phyloP scores from a whole-genome alignment of 805 yeast species.

The Yarrowia sp. region DNA sequence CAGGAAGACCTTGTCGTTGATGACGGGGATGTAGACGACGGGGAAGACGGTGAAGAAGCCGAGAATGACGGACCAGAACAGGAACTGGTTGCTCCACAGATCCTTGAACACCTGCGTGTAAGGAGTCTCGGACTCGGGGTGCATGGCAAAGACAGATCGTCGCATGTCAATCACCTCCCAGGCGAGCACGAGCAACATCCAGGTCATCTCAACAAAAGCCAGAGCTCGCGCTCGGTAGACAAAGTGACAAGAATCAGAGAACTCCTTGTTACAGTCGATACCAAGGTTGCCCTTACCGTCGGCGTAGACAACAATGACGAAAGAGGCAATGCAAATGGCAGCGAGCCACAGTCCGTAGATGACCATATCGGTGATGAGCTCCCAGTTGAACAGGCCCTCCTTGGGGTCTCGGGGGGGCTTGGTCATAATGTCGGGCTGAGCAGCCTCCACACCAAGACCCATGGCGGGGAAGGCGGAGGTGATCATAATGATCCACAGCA shows the following conservation, averaged over 20 bases:
- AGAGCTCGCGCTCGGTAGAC: constrained; percentile 77
- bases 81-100: constrained; percentile 69
- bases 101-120: constrained; percentile 60
- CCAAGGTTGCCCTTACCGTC: constrained; percentile 67
- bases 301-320: constrained; percentile 65
- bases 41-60: constrained; percentile 77
- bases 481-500: constrained; percentile 73
- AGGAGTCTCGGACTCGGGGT: constrained; percentile 61
- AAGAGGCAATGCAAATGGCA: constrained; percentile 61
- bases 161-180: constrained; percentile 80
- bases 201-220: constrained; percentile 77
- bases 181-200: constrained; percentile 78
- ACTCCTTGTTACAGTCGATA: constrained; percentile 54
- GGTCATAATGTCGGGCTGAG: constrained; percentile 61
- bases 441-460: constrained; percentile 72
- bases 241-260: constrained; percentile 49
- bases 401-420: constrained; percentile 60
- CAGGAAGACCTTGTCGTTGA: constrained; percentile 69
- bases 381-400: constrained; percentile 60
- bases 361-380: constrained; percentile 64
- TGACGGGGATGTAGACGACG: constrained; percentile 83
- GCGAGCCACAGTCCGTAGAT: constrained; percentile 77
- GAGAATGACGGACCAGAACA: constrained; percentile 74
- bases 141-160: constrained; percentile 68
- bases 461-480: constrained; percentile 82